phyloP scores from a whole-genome alignment of 2,329 filamentous ascomycete species.

The Graphilbum sp. region DNA sequence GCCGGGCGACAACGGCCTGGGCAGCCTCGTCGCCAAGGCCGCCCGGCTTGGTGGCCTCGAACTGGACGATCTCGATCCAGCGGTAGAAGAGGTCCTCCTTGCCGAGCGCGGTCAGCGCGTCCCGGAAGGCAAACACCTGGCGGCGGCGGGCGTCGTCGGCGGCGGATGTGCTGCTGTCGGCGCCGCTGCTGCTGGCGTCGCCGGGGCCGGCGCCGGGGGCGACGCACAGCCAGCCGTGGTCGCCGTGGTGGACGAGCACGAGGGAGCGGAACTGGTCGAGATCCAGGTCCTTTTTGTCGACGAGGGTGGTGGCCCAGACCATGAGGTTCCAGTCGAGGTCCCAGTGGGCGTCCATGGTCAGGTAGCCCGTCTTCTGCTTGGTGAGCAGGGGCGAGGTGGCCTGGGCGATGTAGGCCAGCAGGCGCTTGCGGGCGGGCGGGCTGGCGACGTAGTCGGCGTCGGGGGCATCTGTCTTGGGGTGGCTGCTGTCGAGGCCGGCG shows the following conservation, averaged over 20 bases:
- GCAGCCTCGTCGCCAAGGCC: conserved; percentile 56
- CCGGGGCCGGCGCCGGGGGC: conserved; percentile 30
- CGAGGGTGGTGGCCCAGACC: conserved; percentile 53
- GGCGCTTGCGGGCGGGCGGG: conserved; percentile 34
- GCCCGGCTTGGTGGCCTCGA: conserved; percentile 61
- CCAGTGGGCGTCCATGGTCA: conserved; percentile 74
- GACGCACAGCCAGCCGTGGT: conserved; percentile 57
- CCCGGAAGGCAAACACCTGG: conserved; percentile 68
- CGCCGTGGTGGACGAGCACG: conserved; percentile 51
- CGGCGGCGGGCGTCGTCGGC: conserved; percentile 45
- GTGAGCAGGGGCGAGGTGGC: conserved; percentile 54
- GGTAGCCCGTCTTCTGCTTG: conserved; percentile 67
- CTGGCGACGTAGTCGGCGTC: conserved; percentile 29
- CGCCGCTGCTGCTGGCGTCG: neutral
- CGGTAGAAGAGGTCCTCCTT: conserved; percentile 84
- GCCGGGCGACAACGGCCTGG: conserved; percentile 54
- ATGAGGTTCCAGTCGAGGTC: conserved; percentile 76
- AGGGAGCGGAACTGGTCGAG: conserved; percentile 55
- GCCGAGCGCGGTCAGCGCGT: conserved; percentile 55
- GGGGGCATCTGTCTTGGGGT: neutral
- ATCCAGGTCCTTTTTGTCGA: conserved; percentile 42
- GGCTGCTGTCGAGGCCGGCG: too few species aligned
- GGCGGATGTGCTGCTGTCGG: neutral
- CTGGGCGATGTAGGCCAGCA: conserved; percentile 45
- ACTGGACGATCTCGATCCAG: conserved; percentile 88